A percentile compares a stretch with the other conserved stretches of the same genome.
Conservation (phyloP, 2,329 filamentous ascomycete species). For the Aspergillus transmontanensis region DNA sequence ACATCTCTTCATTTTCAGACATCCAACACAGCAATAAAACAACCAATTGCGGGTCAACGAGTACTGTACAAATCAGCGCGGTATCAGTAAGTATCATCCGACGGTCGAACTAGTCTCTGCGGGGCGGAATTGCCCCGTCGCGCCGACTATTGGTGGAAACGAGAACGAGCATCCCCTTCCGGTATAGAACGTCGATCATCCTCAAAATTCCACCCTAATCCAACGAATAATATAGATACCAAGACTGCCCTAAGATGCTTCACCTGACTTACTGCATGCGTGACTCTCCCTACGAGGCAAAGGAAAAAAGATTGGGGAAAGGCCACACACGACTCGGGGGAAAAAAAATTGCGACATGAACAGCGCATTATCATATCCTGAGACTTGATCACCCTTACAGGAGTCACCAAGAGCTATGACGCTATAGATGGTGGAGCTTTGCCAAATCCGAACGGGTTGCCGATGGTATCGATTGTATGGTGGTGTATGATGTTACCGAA, state of each 20-base stretch:
- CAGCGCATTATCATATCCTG: background rate
- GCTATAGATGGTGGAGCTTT: background rate
- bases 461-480: background rate
- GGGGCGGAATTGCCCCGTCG: constrained; percentile 11
- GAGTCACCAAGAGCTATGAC: background rate
- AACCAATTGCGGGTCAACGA: background rate
- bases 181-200: constrained; percentile 15
- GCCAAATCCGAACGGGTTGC: background rate
- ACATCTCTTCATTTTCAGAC: background rate
- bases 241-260: background rate
- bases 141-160: background rate
- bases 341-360: background rate
- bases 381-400: background rate
- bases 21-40: background rate
- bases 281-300: background rate
- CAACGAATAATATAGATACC: constrained; percentile 2
- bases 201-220: constrained; percentile 6
- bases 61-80: background rate
- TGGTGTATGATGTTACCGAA: background rate
- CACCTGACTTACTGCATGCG: constrained; percentile 8
- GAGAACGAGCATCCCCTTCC: constrained; percentile 11
- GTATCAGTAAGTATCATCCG: constrained; percentile 17
- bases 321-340: background rate
- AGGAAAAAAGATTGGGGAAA: background rate
- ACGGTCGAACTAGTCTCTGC: constrained; percentile 8